phyloP scores from a whole-genome alignment of 352 stramenopile genomes.

The Blastocystis sp. region DNA sequence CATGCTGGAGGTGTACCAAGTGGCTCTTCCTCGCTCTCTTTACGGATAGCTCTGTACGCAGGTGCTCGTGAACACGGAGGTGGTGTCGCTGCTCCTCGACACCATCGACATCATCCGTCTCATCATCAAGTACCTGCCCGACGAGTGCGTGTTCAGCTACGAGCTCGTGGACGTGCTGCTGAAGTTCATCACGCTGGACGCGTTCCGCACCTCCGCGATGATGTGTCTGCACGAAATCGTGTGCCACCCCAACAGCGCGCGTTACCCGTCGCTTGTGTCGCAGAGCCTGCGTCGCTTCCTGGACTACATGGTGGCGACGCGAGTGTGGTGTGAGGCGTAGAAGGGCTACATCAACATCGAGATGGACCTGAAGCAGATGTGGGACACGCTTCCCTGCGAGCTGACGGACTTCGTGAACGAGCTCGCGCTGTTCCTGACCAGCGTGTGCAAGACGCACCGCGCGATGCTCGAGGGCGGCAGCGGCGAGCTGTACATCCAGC shows the following conservation, averaged over 20 bases:
- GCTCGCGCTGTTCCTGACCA: slow-evolving; percentile 94
- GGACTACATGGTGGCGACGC: slow-evolving; percentile 86
- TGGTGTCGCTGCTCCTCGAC: slow-evolving; percentile 54
- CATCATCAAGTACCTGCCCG: slow-evolving; percentile 56
- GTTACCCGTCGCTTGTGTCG: slow-evolving; percentile 92
- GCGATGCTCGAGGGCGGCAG: slow-evolving; percentile 91
- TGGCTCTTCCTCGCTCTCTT: slow-evolving; percentile 63
- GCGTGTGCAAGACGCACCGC: slow-evolving; percentile 91
- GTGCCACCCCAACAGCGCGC: slow-evolving; percentile 79
- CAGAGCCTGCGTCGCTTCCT: slow-evolving; percentile 92
- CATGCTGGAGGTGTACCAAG: slow-evolving; percentile 95
- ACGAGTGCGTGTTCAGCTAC: slow-evolving; percentile 65
- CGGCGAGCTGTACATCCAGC: slow-evolving; percentile 86
- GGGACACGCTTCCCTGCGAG: background rate
- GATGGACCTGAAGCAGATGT: slow-evolving; percentile 91
- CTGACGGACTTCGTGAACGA: slow-evolving; percentile 86
- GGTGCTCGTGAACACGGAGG: slow-evolving; percentile 68
- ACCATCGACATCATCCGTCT: slow-evolving; percentile 67
- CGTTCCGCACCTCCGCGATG: slow-evolving; percentile 95
- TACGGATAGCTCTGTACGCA: slow-evolving; percentile 56
- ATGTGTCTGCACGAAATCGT: slow-evolving; percentile 97
- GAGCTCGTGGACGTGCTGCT: slow-evolving; percentile 97
- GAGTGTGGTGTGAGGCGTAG: slow-evolving; percentile 85
- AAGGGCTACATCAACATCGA: slow-evolving; percentile 86
- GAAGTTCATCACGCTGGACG: slow-evolving; percentile 89